These are phyloP conservation scores for Toxicodendron radicans DNA, from an alignment of 345 rosid genomes.

Conservation along the genomic window DNA sequence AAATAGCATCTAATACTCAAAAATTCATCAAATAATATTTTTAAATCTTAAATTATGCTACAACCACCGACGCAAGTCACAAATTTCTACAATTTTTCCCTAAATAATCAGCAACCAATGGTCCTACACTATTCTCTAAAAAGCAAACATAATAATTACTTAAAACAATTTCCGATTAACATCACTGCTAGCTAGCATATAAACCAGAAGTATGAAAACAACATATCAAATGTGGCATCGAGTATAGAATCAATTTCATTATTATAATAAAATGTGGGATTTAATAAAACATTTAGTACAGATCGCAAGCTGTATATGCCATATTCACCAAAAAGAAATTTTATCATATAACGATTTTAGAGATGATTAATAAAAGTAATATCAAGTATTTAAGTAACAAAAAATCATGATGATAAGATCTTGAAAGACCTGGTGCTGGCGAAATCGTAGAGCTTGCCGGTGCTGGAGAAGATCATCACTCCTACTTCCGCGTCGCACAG, in stretches of 20 bases:
- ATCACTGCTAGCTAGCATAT: not conserved
- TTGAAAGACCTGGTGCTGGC: slow-evolving; percentile 47
- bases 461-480: slow-evolving; percentile 56
- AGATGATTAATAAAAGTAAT: not conserved
- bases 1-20: not conserved
- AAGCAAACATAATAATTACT: too few relatives aligned
- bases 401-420: slow-evolving; percentile 10
- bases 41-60: too few relatives aligned
- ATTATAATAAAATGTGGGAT: too few relatives aligned
- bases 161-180: not conserved
- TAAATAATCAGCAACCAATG: not conserved
- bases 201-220: not conserved
- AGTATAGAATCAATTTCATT: too few relatives aligned
- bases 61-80: too few relatives aligned
- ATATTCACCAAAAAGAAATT: not conserved
- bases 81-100: too few relatives aligned
- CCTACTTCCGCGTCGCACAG: slow-evolving; percentile 62
- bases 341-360: not conserved
- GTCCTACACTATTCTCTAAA: too few relatives aligned
- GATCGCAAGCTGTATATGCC: not conserved
- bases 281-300: not conserved
- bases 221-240: not conserved
- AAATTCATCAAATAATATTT: not conserved
- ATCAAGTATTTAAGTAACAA: not conserved
- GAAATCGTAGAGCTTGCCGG: slow-evolving; percentile 52